Conservation (phyloP, 2,329 filamentous ascomycete genomes). For the Apiospora pterosperma region DNA sequence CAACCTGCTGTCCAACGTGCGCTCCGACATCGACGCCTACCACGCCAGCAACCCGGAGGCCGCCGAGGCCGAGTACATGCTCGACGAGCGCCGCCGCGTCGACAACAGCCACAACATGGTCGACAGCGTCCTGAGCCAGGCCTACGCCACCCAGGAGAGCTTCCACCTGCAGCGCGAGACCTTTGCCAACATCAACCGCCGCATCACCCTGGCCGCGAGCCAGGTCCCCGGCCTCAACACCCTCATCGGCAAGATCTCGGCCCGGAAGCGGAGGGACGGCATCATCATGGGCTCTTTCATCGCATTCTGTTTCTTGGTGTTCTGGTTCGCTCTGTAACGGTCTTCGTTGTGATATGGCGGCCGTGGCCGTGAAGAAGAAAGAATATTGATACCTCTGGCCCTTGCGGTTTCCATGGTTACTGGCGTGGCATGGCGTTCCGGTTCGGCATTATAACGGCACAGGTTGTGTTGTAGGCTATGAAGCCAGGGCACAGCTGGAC, state of each 20-base stretch:
- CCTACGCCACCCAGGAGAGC: constrained; percentile 92
- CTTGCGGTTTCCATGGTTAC: background rate
- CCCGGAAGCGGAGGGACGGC: constrained; percentile 91
- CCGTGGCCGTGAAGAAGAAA: background rate
- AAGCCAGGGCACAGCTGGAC: background rate
- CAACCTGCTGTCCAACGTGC: constrained; percentile 87
- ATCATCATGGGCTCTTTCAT: constrained; percentile 92
- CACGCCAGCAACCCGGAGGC: constrained; percentile 75
- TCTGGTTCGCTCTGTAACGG: constrained; percentile 62
- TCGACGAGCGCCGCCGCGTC: constrained; percentile 79
- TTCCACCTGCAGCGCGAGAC: constrained; percentile 87
- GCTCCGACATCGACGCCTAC: constrained; percentile 88
- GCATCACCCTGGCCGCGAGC: constrained; percentile 85
- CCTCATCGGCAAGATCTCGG: constrained; percentile 86
- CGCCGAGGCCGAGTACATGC: constrained; percentile 94
- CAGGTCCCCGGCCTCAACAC: constrained; percentile 92
- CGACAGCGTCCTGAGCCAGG: constrained; percentile 88
- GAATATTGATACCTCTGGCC: background rate
- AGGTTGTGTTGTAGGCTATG: background rate
- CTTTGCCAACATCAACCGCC: constrained; percentile 80
- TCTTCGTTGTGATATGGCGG: background rate
- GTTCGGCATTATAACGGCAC: background rate
- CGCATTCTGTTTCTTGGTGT: constrained; percentile 82
- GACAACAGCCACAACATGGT: constrained; percentile 88
- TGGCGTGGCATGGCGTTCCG: constrained; percentile 6